phyloP scores from a whole-genome alignment of 2,329 filamentous ascomycete genomes.

The Dendrostoma leiphaemia region DNA sequence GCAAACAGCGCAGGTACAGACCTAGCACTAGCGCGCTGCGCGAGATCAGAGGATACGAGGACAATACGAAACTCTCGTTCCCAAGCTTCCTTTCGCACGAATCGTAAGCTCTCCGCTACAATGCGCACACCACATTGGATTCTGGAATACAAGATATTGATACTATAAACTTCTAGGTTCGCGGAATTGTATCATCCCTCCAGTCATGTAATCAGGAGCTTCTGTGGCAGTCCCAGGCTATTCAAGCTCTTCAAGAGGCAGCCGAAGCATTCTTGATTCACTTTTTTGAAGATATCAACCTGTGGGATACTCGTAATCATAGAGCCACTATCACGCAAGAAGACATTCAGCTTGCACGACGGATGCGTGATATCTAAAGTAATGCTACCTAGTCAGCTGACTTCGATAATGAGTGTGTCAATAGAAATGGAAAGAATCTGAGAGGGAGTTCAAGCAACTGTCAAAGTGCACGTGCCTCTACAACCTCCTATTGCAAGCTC shows the following conservation, averaged over 20 bases:
- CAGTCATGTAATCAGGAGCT: constrained; percentile 66
- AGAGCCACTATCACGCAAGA: constrained; percentile 97
- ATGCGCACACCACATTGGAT: not conserved
- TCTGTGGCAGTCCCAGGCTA: constrained; percentile 94
- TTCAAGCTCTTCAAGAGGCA: constrained; percentile 89
- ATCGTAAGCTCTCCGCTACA: constrained; percentile 46
- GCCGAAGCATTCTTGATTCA: constrained; percentile 96
- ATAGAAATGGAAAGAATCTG: too few relatives aligned
- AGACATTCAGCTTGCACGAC: constrained; percentile 88
- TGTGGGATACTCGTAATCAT: constrained; percentile 96
- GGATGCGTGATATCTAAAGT: constrained; percentile 76
- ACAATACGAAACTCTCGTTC: constrained; percentile 83
- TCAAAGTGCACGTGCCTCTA: too few relatives aligned
- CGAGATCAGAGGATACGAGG: constrained; percentile 90
- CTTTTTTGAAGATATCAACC: constrained; percentile 90
- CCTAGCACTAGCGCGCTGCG: constrained; percentile 84
- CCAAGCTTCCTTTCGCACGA: constrained; percentile 76
- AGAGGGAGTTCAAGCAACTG: too few relatives aligned
- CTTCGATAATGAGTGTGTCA: too few relatives aligned
- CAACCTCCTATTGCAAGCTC: too few relatives aligned
- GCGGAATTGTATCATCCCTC: constrained; percentile 69
- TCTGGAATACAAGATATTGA: not conserved
- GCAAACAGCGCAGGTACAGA: constrained; percentile 62
- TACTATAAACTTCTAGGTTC: constrained; percentile 43
- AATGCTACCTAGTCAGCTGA: too few relatives aligned